These are phyloP conservation scores for Sarocladium brachiariae DNA, from an alignment of 2,329 filamentous ascomycete genomes.

Conservation along the genomic window DNA sequence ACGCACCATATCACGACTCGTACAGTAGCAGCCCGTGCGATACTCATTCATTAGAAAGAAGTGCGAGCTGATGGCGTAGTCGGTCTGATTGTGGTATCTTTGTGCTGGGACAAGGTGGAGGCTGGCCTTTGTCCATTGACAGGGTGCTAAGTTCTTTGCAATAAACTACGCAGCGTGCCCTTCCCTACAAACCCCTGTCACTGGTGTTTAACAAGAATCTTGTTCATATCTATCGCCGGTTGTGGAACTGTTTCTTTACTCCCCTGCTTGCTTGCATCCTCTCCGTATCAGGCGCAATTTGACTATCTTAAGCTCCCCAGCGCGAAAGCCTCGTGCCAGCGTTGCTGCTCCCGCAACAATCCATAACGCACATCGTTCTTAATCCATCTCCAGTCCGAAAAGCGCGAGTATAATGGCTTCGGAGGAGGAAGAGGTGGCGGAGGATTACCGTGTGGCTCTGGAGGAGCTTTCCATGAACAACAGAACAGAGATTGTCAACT, in stretches of 20 bases:
- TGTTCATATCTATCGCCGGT: constrained; percentile 4
- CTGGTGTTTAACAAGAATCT: not conserved
- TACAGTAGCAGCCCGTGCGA: not conserved
- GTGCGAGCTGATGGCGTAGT: constrained; percentile 6
- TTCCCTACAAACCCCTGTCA: not conserved
- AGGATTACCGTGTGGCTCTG: constrained; percentile 89
- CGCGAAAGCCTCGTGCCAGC: not conserved
- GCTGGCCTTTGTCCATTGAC: constrained; percentile 4
- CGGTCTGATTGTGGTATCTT: not conserved
- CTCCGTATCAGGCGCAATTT: not conserved
- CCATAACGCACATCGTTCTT: not conserved
- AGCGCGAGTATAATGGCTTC: constrained; percentile 30
- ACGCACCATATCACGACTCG: not conserved
- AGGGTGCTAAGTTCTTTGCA: constrained; percentile 20
- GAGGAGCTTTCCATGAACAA: constrained; percentile 88
- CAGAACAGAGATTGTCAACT: constrained; percentile 91
- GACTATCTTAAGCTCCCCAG: not conserved
- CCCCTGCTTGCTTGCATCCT: not conserved
- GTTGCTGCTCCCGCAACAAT: not conserved
- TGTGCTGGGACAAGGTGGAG: constrained; percentile 1
- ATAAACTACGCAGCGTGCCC: constrained; percentile 19
- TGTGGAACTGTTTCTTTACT: constrained; percentile 2
- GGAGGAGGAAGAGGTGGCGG: constrained; percentile 75
- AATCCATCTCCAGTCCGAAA: constrained; percentile 10
- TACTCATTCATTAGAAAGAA: not conserved